A percentile compares a stretch with the other conserved stretches of the same genome.
Conservation (phyloP, 345 rosid genomes). For the Citrus hindsii region DNA sequence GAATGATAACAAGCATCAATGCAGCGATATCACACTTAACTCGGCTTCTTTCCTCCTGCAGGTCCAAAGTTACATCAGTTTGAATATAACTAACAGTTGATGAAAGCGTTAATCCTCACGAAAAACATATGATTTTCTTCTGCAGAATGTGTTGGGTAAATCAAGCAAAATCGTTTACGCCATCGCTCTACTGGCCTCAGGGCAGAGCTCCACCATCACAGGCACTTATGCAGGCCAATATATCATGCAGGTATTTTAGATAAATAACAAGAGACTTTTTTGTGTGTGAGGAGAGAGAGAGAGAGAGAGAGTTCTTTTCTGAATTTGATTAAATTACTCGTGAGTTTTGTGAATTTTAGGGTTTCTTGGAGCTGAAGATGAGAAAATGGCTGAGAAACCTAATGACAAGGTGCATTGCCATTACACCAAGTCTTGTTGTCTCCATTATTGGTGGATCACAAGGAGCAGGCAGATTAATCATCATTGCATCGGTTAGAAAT, state of each 20-base stretch:
- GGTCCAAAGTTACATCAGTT: constrained; percentile 19
- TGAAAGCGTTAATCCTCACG: not conserved
- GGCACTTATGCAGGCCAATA: constrained; percentile 73
- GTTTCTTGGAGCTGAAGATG: constrained; percentile 65
- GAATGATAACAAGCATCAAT: constrained; percentile 12
- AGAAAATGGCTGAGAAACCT: constrained; percentile 54
- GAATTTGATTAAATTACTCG: too few species aligned
- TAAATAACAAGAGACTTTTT: too few species aligned
- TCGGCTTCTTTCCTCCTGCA: constrained; percentile 75
- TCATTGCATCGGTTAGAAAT: constrained; percentile 56
- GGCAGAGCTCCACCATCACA: constrained; percentile 66
- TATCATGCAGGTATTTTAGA: constrained; percentile 49
- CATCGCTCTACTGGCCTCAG: constrained; percentile 65
- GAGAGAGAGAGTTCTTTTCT: too few species aligned
- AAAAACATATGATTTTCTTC: not conserved
- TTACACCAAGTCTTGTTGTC: constrained; percentile 57
- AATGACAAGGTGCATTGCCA: constrained; percentile 58
- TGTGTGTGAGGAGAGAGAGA: too few species aligned
- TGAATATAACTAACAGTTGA: not conserved
- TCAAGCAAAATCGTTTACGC: constrained; percentile 55
- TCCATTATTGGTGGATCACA: constrained; percentile 54
- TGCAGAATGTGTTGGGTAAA: constrained; percentile 63
- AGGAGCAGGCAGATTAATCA: constrained; percentile 56
- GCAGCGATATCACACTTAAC: constrained; percentile 53
- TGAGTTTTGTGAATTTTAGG: constrained; percentile 27